Evolutionary conservation across 2,329 filamentous ascomycete species (phyloP), one percentile per base, ranked within the genome.

Genomic region (Exophiala sideris): DNA sequence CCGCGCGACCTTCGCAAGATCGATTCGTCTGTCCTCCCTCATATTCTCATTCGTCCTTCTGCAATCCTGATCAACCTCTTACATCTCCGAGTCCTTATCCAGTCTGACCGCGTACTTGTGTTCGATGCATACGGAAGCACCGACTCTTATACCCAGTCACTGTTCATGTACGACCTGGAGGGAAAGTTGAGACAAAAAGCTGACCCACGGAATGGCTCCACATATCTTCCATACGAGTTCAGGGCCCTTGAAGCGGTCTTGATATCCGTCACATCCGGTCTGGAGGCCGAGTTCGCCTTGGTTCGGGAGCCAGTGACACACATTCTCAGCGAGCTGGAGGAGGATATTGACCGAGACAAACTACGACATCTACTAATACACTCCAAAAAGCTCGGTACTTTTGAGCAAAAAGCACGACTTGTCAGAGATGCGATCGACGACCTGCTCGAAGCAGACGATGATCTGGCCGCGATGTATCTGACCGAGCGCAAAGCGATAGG

Each of bases 141-240:
- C 56, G 90, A 95, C 63, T 95, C 91, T 0, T 96, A 96, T 66
- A 91, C 92, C 32, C 94, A 97, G 70, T 96, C 91, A 3, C 84
- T 94, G 11, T 99, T 99, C 74, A 95, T 99, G 84, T 96, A 97
- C 72, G 94, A 97, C 67, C 76, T 99, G 16, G 91, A 97, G 70
- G 89, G 89, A 10, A 96, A 95, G 68, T 77, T 99, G 41, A 86
- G 89, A 59, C 90, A 96, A 67, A 92, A 91, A 69, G 34, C 59
- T 5, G 57, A 63, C 39, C 59, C 61, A 1, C 48, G 54, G 16
- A 84, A 55, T 68, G 76, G 48, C 21, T 57, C 56, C 7, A 55
- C 53, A 46, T 60, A 65, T 49, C 79, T 99, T 4, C 89, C 94
- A 0, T 99, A 99, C 71, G 94, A 99, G 70, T 96, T 97, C 71